Evolutionary conservation across 768 basidiomycete species (phyloP), one percentile per base, ranked within the genome.

Genomic region (Suillus hirtellus): DNA sequence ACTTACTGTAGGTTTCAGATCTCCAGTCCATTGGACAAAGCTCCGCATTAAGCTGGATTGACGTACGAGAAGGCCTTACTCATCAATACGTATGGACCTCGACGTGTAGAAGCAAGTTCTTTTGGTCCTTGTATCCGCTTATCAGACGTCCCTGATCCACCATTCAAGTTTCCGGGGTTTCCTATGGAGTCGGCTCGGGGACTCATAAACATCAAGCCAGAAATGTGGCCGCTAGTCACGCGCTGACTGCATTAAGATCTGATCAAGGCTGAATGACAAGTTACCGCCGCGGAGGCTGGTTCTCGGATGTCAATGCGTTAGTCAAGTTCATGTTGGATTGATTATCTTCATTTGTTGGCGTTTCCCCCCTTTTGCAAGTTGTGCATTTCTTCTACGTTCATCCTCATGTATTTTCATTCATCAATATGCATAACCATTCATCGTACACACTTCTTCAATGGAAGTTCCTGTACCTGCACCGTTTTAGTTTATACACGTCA

Each of bases 81-180:
- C 79, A 86, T 60, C 74, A 72, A 3, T 82, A 81, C 7, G 68
- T 72, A 44, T 90, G 88, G 88, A 87, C 78, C 1, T 81, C 77
- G 3, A 66, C 81, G 6, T 89, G 88, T 73, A 88, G 86, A 79
- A 81, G 89, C 87, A 55, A 64, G 68, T 63, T 65, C 67, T 70
- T 58, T 40, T 31, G 8, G 46, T 55, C 53, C 44, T 60, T 66
- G 55, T 65, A 14, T 61, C 21, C 35, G 21, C 12, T 60, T 60
- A 43, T 55, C 52, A 10, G 4, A 56, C 37, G 27, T 55, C 14
- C 59, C 64, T 75, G 6, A 72, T 65, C 47, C 2, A 55, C 60
- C 37, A 12, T 9, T 60, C 34, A 66, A 89, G 88, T 89, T 65
- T 75, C 82, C 47, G 85, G 85, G 1, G 70, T 78, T 61, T 75